Base-by-base conservation (phyloP, 805 yeast genomes). In the Nakazawaea siamensis region DNA sequence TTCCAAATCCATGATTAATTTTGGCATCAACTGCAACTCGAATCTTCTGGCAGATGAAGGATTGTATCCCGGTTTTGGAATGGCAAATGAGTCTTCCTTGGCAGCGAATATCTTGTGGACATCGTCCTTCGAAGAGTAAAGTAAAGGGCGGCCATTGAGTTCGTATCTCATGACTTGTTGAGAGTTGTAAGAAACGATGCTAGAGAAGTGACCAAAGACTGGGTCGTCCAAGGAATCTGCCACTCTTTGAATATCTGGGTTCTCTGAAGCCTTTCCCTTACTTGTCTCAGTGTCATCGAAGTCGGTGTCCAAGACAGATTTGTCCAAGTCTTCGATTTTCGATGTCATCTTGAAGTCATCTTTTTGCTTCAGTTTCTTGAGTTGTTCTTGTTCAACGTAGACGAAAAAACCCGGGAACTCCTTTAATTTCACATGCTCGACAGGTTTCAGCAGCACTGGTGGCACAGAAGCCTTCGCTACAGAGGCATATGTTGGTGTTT, bases 11-110 rank as follows among this genome's bases (percentile, higher is more conserved):
- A 84, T 64, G 35, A 92, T 90, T 35, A 87, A 74, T 52, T 85
- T 85, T 2, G 98, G 98, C 97, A 90, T 90, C 36, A 92, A 55
- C 53, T 92, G 98, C 39, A 90, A 59, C 56, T 92, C 98, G 50
- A 86, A 82, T 21, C 69, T 70, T 44, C 90, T 67, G 11, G 41
- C 27, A 14, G 79, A 66, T 23, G 76, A 57, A 5, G 85, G 84
- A 40, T 80, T 72, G 44, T 60, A 76, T 2, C 70, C 68, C 3
- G 84, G 82, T 0, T 48, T 55, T 9, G 94, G 86, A 8, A 83
- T 58, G 21, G 51, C 45, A 14, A 49, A 36, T 27, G 48, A 41
- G 18, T 49, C 49, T 29, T 51, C 45, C 40, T 49, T 50, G 5
- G 43, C 49, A 27, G 46, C 40, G 11, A 74, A 60, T 29, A 68